Evolutionary conservation across 192 early-diverging fungal genomes (phyloP), one percentile per base, ranked within the genome.

Genomic region (Diversispora eburnea): DNA sequence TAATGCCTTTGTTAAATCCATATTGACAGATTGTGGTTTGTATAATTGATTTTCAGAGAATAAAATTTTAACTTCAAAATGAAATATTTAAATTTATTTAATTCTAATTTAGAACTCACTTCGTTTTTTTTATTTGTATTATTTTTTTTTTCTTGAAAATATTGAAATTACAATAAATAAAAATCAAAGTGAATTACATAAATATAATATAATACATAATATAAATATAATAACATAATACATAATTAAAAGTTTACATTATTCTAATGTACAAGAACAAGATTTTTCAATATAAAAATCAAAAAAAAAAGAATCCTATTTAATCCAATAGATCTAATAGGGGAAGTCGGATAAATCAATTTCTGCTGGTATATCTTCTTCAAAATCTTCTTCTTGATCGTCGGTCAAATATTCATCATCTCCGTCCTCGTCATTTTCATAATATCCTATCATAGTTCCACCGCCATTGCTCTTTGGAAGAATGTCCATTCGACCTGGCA

Each of bases 401-500:
- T 63, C 70, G 48, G 8, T 19, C 12, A 1, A 20, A 41, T 33
- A 43, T 63, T 52, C 71, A 42, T 73, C 71, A 63, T 63, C 71
- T 42, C 39, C 71, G 52, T 73, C 59, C 20, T 49, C 58, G 33
- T 39, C 22, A 8, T 73, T 60, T 20, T 73, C 48, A n/a, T 59
- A 46, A 49, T 52, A 43, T 22, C 47, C 47, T 10, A 56, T 20
- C 41, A 46, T 39, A 8, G 10, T 46, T 46, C 12, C 15, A 42
- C 43, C 46, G 3, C 39, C 45, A 22, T 61, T 33, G 17, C 19
- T 55, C 7, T 73, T 20, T 13, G 39, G 6, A n/a, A 48, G 33
- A 63, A 72, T 46, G 25, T 73, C 61, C 72, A 73, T 61, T 49
- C 72, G 59, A 41, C 72, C 72, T 48, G 72, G 72, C 72, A 73